Evolutionary conservation across 2,329 filamentous ascomycete species (phyloP), one percentile per base, ranked within the genome.

Genomic region (Aspergillus sclerotialis): DNA sequence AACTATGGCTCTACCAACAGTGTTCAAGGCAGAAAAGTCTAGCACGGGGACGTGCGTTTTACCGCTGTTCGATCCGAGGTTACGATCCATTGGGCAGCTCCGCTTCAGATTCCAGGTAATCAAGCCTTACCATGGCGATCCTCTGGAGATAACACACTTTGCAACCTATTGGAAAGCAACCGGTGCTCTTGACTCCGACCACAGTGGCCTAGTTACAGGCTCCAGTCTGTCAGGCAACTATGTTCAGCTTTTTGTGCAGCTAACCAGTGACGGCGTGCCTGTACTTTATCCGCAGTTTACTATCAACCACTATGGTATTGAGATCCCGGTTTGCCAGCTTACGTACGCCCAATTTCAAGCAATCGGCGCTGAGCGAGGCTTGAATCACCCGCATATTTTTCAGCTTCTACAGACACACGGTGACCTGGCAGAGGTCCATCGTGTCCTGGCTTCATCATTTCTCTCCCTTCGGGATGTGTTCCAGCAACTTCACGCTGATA

Each of bases 141-240:
- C 92, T 3, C 70, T 98, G 14, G 92, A 98, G 60, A 95, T 98
- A 40, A 94, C 92, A 1, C 89, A 96, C 54, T 98, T 96, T 50
- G 92, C 94, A 43, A 96, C 92, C 0, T 98, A 98, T 62, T 98
- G 92, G 92, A 98, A 96, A 63, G 90, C 90, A 0, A 98, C 92
- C 1, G 94, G 88, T 52, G 88, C 94, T 49, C 75, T 92, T 30
- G 87, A 94, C 56, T 80, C 85, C 32, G 84, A 88, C 30, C 82
- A 84, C 15, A 92, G 77, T 53, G 85, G 87, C 15, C 78, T 96
- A 15, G 86, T 98, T 12, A 96, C 90, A 0, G 92, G 90, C 1
- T 96, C 90, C 7, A 96, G 90, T 64, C 64, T 98, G 36, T 93
- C 87, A 3, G 92, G 92, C n/a, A 85, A 96, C 52, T 96, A 96